Base-by-base conservation (phyloP, 768 basidiomycete genomes). In the Leucosporidium yakuticum region DNA sequence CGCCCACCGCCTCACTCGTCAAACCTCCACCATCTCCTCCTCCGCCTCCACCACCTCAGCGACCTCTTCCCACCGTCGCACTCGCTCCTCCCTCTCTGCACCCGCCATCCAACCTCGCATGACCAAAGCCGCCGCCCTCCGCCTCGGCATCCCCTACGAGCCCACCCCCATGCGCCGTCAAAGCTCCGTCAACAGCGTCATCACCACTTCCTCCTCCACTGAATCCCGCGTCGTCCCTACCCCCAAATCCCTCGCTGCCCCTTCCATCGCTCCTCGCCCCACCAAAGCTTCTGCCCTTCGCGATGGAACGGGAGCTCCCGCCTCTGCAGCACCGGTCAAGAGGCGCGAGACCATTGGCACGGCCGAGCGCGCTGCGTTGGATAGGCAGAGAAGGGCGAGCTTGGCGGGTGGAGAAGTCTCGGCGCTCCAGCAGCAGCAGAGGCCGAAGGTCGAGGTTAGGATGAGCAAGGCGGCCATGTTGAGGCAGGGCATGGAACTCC, bases 41-140 rank as follows among this genome's bases (percentile, higher is more conserved):
- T 23, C 36, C n/a, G 5, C 54, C 0, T 69, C 63, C 6, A 21
- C 14, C 1, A 11, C 39, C 12, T 70, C 69, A 0, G 2, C 54
- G 14, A 19, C 36, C 4, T 67, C 61, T 65, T 1, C 50, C 49
- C 2, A 32, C 64, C 14, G 60, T 55, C 11, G 64, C 64, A 55
- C 63, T 59, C 25, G 65, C 63, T 32, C 70, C 60, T 15, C 63
- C 66, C 8, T 54, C 63, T 0, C 70, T 56, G 2, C 39, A 49
- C 55, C 70, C 0, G 17, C 62, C 4, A 20, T 62, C 7, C 60
- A 71, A 31, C 66, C 66, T 12, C 70, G 70, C 20, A 27, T 68
- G 23, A 71, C 60, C 15, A 71, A 71, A 27, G 34, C 66, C 11
- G 70, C 70, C 27, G 70, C 70, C 19, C 64, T 71, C 17, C 70